Evolutionary conservation across 2,329 filamentous ascomycete species (phyloP).

Genomic region (Rutstroemia sp.): DNA sequence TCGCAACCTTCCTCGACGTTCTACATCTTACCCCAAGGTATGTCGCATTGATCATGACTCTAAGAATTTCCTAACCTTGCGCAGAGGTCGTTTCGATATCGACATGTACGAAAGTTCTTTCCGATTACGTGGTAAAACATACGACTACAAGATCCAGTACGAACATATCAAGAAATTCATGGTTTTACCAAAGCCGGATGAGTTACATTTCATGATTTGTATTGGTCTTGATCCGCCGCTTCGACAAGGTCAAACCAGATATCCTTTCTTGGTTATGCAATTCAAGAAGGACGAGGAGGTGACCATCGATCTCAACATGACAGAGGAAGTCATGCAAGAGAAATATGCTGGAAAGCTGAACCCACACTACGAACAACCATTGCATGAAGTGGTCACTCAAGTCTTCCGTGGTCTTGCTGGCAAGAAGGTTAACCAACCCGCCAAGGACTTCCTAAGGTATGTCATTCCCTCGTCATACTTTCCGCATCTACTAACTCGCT

Average conservation of each 20-base stretch:
- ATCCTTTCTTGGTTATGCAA: constrained; percentile 98
- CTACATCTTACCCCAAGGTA: constrained; percentile 92
- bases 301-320: constrained; percentile 92
- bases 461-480: constrained; percentile 21
- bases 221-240: constrained; percentile 91
- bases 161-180: constrained; percentile 98
- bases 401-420: constrained; percentile 91
- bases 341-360: constrained; percentile 88
- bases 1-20: constrained; percentile 93
- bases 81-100: constrained; percentile 96
- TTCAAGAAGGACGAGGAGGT: constrained; percentile 98
- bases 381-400: constrained; percentile 88
- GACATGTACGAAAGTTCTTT: constrained; percentile 99
- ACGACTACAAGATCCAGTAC: constrained; percentile 99
- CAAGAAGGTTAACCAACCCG: constrained; percentile 91
- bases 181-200: constrained; percentile 96
- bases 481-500: constrained; percentile 22
- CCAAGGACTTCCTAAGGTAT: constrained; percentile 82
- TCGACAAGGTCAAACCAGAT: constrained; percentile 93
- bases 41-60: constrained; percentile 18
- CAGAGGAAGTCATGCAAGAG: constrained; percentile 74
- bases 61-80: constrained; percentile 21
- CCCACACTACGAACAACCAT: constrained; percentile 84
- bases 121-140: constrained; percentile 94
- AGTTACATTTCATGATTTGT: constrained; percentile 89